Evolutionary conservation across 441 rosid genomes (phyloP).

Genomic region (Syzygium malaccense): DNA sequence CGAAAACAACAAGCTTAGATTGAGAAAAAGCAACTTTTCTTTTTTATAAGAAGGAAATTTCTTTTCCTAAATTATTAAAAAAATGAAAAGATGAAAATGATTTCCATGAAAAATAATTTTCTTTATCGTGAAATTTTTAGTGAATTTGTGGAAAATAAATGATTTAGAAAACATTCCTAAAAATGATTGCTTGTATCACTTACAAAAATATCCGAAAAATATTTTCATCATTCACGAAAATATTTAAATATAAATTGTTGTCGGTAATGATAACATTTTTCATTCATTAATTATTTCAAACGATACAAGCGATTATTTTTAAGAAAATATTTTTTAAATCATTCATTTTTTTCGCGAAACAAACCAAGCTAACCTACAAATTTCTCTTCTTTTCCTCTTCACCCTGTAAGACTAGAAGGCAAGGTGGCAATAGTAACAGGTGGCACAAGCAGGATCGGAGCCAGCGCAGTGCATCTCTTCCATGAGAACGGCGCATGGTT

Average conservation of each 20-base stretch:
- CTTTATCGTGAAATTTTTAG: neutral
- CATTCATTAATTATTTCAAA: no score
- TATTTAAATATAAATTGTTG: no score
- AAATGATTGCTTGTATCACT: neutral
- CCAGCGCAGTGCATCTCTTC: constrained; percentile 11
- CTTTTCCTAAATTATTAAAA: neutral
- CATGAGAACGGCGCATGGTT: constrained; percentile 23
- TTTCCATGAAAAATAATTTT: neutral
- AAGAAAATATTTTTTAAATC: no score
- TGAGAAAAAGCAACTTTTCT: neutral
- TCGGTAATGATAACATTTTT: no score
- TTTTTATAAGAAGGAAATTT: neutral
- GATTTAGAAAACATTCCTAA: neutral
- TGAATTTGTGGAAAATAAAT: neutral
- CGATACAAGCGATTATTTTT: no score
- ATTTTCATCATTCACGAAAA: no score
- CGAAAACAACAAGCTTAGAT: neutral
- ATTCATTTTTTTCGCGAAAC: no score
- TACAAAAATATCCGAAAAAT: neutral
- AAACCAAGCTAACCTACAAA: neutral
- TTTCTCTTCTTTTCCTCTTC: neutral
- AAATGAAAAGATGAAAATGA: neutral
- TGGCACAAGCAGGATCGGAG: constrained; percentile 29
- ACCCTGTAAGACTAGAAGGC: constrained; percentile 15
- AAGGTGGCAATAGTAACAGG: constrained; percentile 33